Evolutionary conservation across 176 grass and related monocot genomes (phyloP), one percentile per base, ranked within the genome.

Genomic region (Pharus latifolius): DNA sequence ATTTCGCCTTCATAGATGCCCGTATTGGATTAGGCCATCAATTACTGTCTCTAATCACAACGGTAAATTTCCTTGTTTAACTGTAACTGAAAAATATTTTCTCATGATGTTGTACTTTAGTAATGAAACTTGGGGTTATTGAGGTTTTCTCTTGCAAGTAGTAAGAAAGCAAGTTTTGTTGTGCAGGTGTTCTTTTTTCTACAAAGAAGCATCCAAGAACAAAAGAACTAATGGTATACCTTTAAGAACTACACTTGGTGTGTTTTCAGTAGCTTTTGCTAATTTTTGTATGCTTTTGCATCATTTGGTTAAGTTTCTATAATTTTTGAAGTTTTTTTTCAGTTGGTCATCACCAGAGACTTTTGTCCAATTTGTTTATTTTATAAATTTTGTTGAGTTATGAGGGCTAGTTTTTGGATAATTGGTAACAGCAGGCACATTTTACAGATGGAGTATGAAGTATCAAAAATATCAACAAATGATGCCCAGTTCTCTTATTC

Each of bases 131-230:
- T 70, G 0, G 28, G 43, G 19, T 61, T 56, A 70, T 79, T 74
- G 49, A 57, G 52, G 37, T 34, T 37, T 74, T 79, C 56, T 50
- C 29, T 27, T 59, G 25, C 26, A 60, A 51, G n/a, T 27, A 64
- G 43, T 79, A 58, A 79, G 46, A 45, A 66, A 27, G 35, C 35
- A 4, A 5, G 35, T 38, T 20, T 5, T 81, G 17, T 85, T 29
- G 49, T 72, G 63, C 82, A 99, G 96, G 96, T 48, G 44, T 95
- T 65, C 84, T 99, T 40, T 99, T 99, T 73, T 84, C 82, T 49
- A 94, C 87, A 15, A 99, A 94, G 84, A 94, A 99, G 79, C 96
- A 99, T 77, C 81, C 90, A 79, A 99, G 96, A 74, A 99, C 95
- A 34, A 99, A 91, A 83, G 90, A 99, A 32, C 76, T 99, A 42